These are phyloP conservation scores for Cucumis sativus DNA, from an alignment of 306 rosid genomes.

Conservation along the genomic window DNA sequence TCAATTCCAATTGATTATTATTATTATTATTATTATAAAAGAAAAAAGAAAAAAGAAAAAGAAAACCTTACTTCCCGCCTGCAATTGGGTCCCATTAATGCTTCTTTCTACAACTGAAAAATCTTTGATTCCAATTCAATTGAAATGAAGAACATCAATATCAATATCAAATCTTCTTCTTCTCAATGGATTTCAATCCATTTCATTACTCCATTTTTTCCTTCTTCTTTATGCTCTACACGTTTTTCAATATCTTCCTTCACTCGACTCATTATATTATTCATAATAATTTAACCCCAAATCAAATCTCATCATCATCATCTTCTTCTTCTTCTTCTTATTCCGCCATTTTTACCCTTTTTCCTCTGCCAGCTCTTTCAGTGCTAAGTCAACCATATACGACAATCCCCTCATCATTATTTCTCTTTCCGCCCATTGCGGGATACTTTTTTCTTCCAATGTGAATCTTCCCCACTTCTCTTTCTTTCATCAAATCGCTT, in stretches of 20 bases:
- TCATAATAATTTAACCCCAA: neutral
- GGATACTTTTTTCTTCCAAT: neutral
- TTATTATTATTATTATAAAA: no score
- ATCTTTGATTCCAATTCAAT: neutral
- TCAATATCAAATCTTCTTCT: no score
- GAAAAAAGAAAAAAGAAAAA: neutral
- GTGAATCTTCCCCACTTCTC: neutral
- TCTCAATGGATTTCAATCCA: neutral
- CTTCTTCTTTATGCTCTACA: neutral
- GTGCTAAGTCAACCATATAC: neutral
- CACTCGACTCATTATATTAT: no score
- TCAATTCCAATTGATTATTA: no score
- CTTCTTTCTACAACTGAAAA: neutral
- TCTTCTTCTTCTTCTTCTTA: no score
- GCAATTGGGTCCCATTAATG: neutral
- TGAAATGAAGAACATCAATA: no score
- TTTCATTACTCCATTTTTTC: neutral
- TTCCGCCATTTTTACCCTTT: no score
- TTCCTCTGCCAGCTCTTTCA: neutral
- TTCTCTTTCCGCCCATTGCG: neutral
- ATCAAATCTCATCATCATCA: neutral
- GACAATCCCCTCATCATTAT: neutral
- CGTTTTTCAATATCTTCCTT: neutral
- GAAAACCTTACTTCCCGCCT: slow-evolving; percentile 3
- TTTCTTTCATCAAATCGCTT: neutral